Conservation (phyloP, 495 filamentous ascomycete species). For the Glarea lozoyensis region DNA sequence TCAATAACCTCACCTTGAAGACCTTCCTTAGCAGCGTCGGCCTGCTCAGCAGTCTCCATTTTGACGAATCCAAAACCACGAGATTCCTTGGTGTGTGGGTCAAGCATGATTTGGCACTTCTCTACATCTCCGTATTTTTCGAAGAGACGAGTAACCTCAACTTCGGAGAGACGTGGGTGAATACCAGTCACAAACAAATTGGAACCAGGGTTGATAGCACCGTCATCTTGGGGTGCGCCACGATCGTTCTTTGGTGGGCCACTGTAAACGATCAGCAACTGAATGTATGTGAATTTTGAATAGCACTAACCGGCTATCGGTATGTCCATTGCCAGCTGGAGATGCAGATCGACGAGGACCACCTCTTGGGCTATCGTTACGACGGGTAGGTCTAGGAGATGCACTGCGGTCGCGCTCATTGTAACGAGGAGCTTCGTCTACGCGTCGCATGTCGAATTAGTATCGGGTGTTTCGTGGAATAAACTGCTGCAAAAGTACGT, state of each 20-base stretch:
- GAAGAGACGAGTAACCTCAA: slow-evolving; percentile 87
- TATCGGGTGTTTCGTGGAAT: slow-evolving; percentile 17
- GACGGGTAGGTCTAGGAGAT: slow-evolving; percentile 72
- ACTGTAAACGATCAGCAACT: slow-evolving; percentile 21
- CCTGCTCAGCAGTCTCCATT: slow-evolving; percentile 88
- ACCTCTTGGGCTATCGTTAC: slow-evolving; percentile 57
- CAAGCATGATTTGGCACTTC: slow-evolving; percentile 99
- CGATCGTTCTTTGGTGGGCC: slow-evolving; percentile 42
- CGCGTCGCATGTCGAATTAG: slow-evolving; percentile 24
- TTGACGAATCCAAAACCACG: slow-evolving; percentile 99
- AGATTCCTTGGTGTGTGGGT: slow-evolving; percentile 95
- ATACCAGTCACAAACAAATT: slow-evolving; percentile 99
- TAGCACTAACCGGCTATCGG: slow-evolving; percentile 61
- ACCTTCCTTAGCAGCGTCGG: slow-evolving; percentile 93
- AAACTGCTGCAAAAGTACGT: slow-evolving; percentile 1
- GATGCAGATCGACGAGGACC: slow-evolving; percentile 71
- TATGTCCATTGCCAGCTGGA: slow-evolving; percentile 49
- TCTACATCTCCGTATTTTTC: slow-evolving; percentile 98
- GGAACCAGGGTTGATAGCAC: slow-evolving; percentile 81
- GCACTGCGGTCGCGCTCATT: slow-evolving; percentile 79
- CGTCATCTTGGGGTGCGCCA: slow-evolving; percentile 60
- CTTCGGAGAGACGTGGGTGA: slow-evolving; percentile 84
- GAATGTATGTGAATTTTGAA: slow-evolving; percentile 28
- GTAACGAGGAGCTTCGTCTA: slow-evolving; percentile 71
- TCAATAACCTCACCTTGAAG: slow-evolving; percentile 93